phyloP scores from a whole-genome alignment of 108 stramenopile species.

The Stephanodiscus triporus region DNA sequence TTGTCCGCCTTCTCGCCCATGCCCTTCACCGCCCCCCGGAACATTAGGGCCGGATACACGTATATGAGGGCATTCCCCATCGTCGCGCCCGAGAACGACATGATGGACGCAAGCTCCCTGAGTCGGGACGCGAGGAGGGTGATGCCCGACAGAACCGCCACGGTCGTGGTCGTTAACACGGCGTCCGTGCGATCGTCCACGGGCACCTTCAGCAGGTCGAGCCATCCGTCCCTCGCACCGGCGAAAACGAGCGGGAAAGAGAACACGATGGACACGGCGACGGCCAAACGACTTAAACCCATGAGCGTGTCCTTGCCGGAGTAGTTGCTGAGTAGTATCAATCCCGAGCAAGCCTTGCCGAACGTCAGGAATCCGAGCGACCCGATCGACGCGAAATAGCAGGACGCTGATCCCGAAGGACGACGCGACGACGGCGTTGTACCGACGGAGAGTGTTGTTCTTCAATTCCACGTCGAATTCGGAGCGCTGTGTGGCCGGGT shows the following conservation, averaged over 20 bases:
- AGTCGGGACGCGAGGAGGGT: slow-evolving; percentile 63
- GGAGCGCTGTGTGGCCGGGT: slow-evolving; percentile 97
- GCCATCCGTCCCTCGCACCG: slow-evolving; percentile 70
- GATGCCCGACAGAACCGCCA: slow-evolving; percentile 56
- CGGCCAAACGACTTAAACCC: slow-evolving; percentile 75
- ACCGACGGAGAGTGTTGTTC: slow-evolving; percentile 76
- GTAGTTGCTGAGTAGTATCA: slow-evolving; percentile 93
- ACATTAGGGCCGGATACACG: slow-evolving; percentile 91
- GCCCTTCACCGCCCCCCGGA: slow-evolving; percentile 58
- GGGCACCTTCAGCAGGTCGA: slow-evolving; percentile 63
- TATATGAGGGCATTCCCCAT: slow-evolving; percentile 91
- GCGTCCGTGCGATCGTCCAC: slow-evolving; percentile 43
- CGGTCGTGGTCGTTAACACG: slow-evolving; percentile 50
- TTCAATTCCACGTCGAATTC: slow-evolving; percentile 87
- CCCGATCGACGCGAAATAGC: slow-evolving; percentile 63
- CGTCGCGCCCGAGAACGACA: slow-evolving; percentile 87
- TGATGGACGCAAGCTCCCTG: slow-evolving; percentile 78
- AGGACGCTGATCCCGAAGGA: slow-evolving; percentile 71
- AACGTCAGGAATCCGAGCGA: slow-evolving; percentile 89
- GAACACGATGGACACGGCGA: slow-evolving; percentile 85
- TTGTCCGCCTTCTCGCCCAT: slow-evolving; percentile 60
- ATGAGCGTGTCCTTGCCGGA: slow-evolving; percentile 74
- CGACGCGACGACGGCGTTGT: slow-evolving; percentile 75
- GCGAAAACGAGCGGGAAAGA: slow-evolving; percentile 93
- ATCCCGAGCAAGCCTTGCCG: slow-evolving; percentile 69